Conservation (phyloP, 208 protist species). For the Trypanosoma brucei region DNA sequence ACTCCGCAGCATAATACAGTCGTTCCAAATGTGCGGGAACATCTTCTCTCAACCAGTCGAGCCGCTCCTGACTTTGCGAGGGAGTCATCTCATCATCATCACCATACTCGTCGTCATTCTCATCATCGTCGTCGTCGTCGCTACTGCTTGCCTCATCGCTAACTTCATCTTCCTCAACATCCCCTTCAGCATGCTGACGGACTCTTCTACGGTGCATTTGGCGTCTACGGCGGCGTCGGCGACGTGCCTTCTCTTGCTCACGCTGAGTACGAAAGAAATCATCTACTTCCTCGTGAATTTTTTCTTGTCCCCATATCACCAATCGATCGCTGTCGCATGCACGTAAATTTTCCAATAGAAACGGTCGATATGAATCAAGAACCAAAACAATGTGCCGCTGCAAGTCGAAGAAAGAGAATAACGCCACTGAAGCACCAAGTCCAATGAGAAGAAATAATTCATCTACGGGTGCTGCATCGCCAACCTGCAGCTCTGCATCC, state of each 20-base stretch:
- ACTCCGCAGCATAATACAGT: constrained; percentile 63
- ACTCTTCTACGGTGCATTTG: constrained; percentile 11
- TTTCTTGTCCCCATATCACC: constrained; percentile 58
- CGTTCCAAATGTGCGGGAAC: constrained; percentile 46
- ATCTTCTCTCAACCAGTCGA: constrained; percentile 50
- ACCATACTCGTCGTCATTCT: constrained; percentile 25
- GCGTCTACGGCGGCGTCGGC: constrained; percentile 11
- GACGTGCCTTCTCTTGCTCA: constrained; percentile 15
- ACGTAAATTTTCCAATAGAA: constrained; percentile 71
- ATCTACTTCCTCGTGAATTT: constrained; percentile 65
- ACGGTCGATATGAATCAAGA: constrained; percentile 69
- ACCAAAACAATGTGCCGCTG: constrained; percentile 70
- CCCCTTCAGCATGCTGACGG: constrained; percentile 7
- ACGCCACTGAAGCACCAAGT: constrained; percentile 50
- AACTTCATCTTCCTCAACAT: constrained; percentile 22
- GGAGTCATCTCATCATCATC: constrained; percentile 29
- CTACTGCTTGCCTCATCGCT: constrained; percentile 11
- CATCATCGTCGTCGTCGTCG: constrained; percentile 27
- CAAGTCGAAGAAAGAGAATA: constrained; percentile 64
- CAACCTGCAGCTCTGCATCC: constrained; percentile 34
- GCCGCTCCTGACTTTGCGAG: constrained; percentile 41
- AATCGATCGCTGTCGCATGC: constrained; percentile 38
- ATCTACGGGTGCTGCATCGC: constrained; percentile 21
- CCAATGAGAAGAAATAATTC: constrained; percentile 83
- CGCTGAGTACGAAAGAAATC: constrained; percentile 58